These are phyloP conservation scores for Neonectria punicea DNA, from an alignment of 2,329 filamentous ascomycete species.

Conservation along the genomic window DNA sequence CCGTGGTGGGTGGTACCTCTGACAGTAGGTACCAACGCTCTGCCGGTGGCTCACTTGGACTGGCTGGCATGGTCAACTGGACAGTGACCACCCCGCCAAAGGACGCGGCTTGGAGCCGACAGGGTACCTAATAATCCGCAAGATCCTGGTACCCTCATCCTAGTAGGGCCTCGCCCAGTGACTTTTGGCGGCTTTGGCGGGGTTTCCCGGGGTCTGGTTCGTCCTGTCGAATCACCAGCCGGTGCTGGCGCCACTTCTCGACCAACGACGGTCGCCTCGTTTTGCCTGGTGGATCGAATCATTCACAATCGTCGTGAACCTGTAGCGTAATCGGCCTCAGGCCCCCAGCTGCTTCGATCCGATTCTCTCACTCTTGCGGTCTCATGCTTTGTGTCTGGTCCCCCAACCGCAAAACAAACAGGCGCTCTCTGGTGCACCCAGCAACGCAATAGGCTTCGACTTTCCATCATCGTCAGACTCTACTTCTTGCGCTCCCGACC, in stretches of 20 bases:
- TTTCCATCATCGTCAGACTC: background rate
- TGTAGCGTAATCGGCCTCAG: constrained; percentile 32
- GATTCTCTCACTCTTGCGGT: constrained; percentile 16
- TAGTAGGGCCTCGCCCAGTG: background rate
- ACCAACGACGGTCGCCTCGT: constrained; percentile 29
- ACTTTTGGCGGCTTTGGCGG: constrained; percentile 21
- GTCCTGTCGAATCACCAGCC: background rate
- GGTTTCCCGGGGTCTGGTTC: constrained; percentile 24
- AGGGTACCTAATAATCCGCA: background rate
- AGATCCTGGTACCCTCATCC: background rate
- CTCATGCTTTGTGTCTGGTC: constrained; percentile 4
- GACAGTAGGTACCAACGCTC: background rate
- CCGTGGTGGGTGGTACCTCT: background rate
- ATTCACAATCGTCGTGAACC: constrained; percentile 38
- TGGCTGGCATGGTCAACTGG: background rate
- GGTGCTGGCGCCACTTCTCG: constrained; percentile 32
- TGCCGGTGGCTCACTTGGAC: constrained; percentile 1
- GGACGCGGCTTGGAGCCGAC: constrained; percentile 9
- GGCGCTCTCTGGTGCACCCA: constrained; percentile 5
- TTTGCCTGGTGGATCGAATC: constrained; percentile 40
- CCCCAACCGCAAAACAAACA: constrained; percentile 10
- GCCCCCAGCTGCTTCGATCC: constrained; percentile 27
- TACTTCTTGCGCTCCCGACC: constrained; percentile 7
- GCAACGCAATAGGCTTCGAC: background rate
- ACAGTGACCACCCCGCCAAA: constrained; percentile 25